Evolutionary conservation across 306 rosid species (phyloP), one percentile per base, ranked within the genome.

Genomic region (Lagenaria siceraria): DNA sequence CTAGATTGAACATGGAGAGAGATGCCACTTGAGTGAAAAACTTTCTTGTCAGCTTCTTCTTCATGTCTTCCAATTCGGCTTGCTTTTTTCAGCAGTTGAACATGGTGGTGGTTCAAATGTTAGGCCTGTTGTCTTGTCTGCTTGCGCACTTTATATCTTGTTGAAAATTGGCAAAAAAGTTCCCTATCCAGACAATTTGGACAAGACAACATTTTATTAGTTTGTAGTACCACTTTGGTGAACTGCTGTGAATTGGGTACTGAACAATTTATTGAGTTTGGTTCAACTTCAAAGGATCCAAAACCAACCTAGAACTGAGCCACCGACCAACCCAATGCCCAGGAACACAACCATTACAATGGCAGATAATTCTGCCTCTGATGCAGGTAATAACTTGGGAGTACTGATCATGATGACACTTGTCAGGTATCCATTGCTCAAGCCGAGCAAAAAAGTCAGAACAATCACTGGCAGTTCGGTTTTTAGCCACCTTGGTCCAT

Each of bases 231-330:
- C 65, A 17, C 13, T 43, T 43, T 55, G 54, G 21, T 24, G 21
- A 76, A 58, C 14, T 72, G 42, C 60, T 18, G 25, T 36, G 38
- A 40, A 40, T 36, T 40, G 60, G 68, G 54, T 38, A 58, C 55
- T 76, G 22, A 55, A 56, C 38, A 55, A 43, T 58, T 55, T 56
- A 40, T 75, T 13, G 79, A 55, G 79, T 72, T 72, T 72, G 54
- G 38, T 55, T 56, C 48, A 59, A 56, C 60, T 49, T 88, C 82
- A 92, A 38, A 92, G 77, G 59, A 88, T 86, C 97, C 97, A 92
- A 78, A 92, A 83, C 99, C 99, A 95, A 65, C 97, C 90, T 36
- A 92, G 83, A 33, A 92, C 87, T 1, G 99, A 95, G 61, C 99
- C 97, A 62, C 91, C 83, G 31, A 84, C 97, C 90, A 95, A 84